Evolutionary conservation across 1,284 basidiomycete genomes (phyloP).

Genomic region (Ceratobasidium theobromae): DNA sequence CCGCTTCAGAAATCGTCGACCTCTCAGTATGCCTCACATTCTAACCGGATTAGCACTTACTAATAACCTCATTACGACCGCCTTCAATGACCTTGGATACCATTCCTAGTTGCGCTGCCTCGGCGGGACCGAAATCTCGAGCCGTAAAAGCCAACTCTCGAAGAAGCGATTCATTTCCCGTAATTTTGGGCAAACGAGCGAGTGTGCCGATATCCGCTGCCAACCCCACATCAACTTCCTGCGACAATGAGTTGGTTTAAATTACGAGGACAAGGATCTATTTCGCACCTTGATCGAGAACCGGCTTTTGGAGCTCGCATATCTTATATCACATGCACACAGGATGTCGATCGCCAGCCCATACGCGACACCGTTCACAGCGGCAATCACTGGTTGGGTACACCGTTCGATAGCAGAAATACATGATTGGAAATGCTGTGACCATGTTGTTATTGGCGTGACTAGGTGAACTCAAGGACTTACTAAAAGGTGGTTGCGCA

Average conservation of each 20-base stretch:
- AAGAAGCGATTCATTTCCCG: constrained; percentile 76
- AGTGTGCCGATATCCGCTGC: constrained; percentile 91
- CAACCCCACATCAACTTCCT: constrained; percentile 90
- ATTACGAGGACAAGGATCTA: neutral
- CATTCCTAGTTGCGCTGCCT: constrained; percentile 75
- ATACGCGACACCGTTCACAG: constrained; percentile 73
- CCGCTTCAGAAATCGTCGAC: constrained; percentile 51
- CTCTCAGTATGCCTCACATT: neutral
- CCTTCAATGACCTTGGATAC: constrained; percentile 75
- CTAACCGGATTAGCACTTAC: constrained; percentile 38
- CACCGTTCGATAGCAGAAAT: constrained; percentile 72
- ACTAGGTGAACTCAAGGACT: constrained; percentile 5
- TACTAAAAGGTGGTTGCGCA: constrained; percentile 55
- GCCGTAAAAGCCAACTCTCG: constrained; percentile 82
- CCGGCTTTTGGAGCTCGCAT: constrained; percentile 60
- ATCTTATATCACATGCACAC: constrained; percentile 79
- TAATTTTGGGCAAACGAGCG: constrained; percentile 79
- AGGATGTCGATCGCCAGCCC: constrained; percentile 81
- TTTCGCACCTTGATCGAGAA: constrained; percentile 80
- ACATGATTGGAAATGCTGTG: constrained; percentile 64
- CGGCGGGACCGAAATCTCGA: constrained; percentile 66
- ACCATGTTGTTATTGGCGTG: neutral
- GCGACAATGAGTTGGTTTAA: constrained; percentile 3
- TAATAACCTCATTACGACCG: constrained; percentile 53
- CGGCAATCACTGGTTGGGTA: constrained; percentile 81